Base-by-base conservation (phyloP, 2,329 filamentous ascomycete species). In the Cylindrodendrum hubeiense region DNA sequence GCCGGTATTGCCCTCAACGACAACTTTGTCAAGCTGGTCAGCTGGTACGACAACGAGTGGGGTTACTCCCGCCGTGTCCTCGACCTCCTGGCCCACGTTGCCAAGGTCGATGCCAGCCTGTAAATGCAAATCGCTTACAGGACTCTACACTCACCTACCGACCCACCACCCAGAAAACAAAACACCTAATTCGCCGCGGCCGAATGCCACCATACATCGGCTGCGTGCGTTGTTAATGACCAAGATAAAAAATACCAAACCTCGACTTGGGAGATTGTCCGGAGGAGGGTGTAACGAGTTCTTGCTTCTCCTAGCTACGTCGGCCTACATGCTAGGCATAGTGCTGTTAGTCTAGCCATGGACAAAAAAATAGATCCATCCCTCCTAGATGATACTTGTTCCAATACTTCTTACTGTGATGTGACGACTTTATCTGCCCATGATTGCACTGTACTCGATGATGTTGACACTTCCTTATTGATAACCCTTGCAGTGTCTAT, bases 11-110 rank as follows among this genome's bases (percentile, higher is more conserved):
- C 95, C 74, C 92, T 99, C 78, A 99, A 98, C 91, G 85, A 94
- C 79, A 95, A 98, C 91, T 98, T 98, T 83, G 91, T 97, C 89
- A 99, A 99, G 93, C 90, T 99, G 70, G 92, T 98, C 82, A 91
- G 91, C 78, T 98, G 95, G 96, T 97, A 97, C 86, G 94, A 97
- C 89, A 98, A 98, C 89, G 95, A 98, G 90, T 98, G 95, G 94
- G 96, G 95, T 80, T 98, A 99, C 92, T 97, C 93, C 84, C 95
- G 95, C 87, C 96, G 93, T 90, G 93, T 95, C 78, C 86, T 95
- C 75, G 93, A 96, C 85, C 92, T 96, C 77, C 81, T 89, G 81
- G 86, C 87, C 84, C 92, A 94, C 87, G 88, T 95, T 78, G 86
- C 92, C 83, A 93, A 93, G 88, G 90, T 91, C 72, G 93, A 95